phyloP scores from a whole-genome alignment of 768 basidiomycete genomes.

The Mycena vitilis region DNA sequence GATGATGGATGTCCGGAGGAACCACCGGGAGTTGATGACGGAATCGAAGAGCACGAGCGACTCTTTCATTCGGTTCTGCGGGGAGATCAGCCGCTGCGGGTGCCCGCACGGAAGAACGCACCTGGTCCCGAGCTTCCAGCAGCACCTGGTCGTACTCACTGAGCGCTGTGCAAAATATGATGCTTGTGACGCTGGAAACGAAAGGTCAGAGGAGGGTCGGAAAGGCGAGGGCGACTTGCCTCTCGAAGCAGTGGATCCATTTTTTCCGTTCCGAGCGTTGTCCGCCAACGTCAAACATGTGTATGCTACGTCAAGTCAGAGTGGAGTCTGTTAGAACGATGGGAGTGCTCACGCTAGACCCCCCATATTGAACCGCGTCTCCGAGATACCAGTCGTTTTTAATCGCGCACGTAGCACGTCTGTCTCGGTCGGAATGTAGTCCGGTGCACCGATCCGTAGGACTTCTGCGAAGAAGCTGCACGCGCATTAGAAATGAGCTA shows the following conservation, averaged over 20 bases:
- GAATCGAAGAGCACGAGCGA: conserved; percentile 91
- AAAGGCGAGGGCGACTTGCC: conserved; percentile 38
- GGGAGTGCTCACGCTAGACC: conserved; percentile 62
- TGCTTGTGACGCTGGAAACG: conserved; percentile 57
- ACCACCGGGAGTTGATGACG: conserved; percentile 94
- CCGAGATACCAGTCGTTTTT: conserved; percentile 91
- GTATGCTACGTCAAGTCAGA: conserved; percentile 52
- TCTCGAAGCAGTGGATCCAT: conserved; percentile 80
- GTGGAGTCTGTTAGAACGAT: conserved; percentile 2
- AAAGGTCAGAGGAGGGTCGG: conserved; percentile 27
- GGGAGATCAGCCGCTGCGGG: conserved; percentile 48
- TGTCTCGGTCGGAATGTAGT: conserved; percentile 87
- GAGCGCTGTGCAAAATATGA: conserved; percentile 76
- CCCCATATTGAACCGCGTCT: conserved; percentile 85
- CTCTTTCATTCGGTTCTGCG: conserved; percentile 92
- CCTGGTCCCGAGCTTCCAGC: conserved; percentile 65
- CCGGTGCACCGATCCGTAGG: conserved; percentile 80
- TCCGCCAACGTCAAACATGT: conserved; percentile 85
- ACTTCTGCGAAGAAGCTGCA: conserved; percentile 88
- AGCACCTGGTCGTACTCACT: conserved; percentile 71
- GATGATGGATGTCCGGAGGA: conserved; percentile 91
- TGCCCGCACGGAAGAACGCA: conserved; percentile 37
- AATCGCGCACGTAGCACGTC: conserved; percentile 91
- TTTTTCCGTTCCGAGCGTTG: conserved; percentile 86
- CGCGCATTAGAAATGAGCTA: neutral